Evolutionary conservation across 352 stramenopile species (phyloP).

Genomic region (Saprolegnia diclina): DNA sequence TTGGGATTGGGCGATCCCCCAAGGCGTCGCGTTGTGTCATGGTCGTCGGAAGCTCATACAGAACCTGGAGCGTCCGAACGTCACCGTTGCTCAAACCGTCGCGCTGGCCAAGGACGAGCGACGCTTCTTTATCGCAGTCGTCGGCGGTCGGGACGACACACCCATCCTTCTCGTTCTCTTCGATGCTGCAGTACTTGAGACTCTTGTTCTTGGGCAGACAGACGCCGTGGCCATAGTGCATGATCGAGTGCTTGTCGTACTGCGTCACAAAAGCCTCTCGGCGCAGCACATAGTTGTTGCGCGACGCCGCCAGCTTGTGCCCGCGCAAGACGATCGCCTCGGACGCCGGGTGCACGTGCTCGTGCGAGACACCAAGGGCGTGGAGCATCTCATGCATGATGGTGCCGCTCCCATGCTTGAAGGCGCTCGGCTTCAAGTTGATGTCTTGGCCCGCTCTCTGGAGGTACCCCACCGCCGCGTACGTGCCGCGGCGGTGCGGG

Average conservation of each 20-base stretch:
- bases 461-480: constrained; percentile 51
- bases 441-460: constrained; percentile 58
- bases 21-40: neutral
- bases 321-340: constrained; percentile 68
- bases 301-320: constrained; percentile 48
- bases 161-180: constrained; percentile 44
- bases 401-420: constrained; percentile 41
- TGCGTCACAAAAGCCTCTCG: constrained; percentile 50
- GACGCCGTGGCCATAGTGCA: constrained; percentile 66
- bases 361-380: constrained; percentile 57
- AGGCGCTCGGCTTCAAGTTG: constrained; percentile 64
- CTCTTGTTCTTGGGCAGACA: constrained; percentile 70
- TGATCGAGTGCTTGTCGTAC: constrained; percentile 69
- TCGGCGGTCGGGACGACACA: constrained; percentile 58
- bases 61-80: constrained; percentile 50
- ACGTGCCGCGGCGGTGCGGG: constrained; percentile 62
- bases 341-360: constrained; percentile 60
- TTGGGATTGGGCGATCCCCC: too few species aligned
- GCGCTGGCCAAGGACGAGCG: constrained; percentile 53
- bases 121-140: constrained; percentile 65
- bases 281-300: constrained; percentile 65
- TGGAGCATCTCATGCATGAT: constrained; percentile 64
- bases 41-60: constrained; percentile 36
- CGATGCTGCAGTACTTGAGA: constrained; percentile 56
- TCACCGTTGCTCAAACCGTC: constrained; percentile 51